These are phyloP conservation scores for Cyclospora cayetanensis DNA, from an alignment of 169 alveolate species.

Conservation along the genomic window DNA sequence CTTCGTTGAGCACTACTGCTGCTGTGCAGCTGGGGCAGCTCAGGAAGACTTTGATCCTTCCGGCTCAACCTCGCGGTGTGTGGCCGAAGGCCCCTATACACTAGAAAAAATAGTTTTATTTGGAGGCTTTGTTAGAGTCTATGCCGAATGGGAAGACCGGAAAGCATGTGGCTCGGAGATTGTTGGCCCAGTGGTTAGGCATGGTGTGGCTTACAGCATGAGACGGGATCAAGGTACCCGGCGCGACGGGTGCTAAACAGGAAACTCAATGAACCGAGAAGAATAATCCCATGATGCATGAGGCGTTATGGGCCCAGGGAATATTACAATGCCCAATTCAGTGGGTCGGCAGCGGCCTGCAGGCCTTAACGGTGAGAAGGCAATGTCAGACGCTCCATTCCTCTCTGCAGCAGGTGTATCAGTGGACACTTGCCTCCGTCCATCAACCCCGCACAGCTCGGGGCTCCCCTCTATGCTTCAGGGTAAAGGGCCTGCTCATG, in stretches of 20 bases:
- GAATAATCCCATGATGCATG: neutral
- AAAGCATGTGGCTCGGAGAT: neutral
- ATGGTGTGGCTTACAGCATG: constrained; percentile 22
- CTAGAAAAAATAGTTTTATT: neutral
- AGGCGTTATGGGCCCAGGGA: neutral
- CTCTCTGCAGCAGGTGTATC: constrained; percentile 3
- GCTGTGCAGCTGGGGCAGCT: no score
- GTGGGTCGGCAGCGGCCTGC: constrained; percentile 16
- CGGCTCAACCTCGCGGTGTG: no score
- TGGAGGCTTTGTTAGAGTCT: neutral
- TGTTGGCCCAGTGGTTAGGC: constrained; percentile 50
- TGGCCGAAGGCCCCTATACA: neutral
- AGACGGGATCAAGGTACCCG: neutral
- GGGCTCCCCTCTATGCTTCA: neutral
- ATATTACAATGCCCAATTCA: neutral
- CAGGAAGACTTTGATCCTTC: no score
- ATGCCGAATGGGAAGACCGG: neutral
- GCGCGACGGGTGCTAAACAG: neutral
- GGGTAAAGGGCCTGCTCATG: neutral
- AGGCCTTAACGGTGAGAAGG: neutral
- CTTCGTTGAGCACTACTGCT: no score
- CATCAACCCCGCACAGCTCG: constrained; percentile 33
- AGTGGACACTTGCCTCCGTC: constrained; percentile 20
- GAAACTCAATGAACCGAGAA: neutral
- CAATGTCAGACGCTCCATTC: constrained; percentile 56